A percentile compares a stretch with the other conserved stretches of the same genome.
Evolutionary conservation across 164 flowering plant genomes (phyloP).

Genomic region (Macadamia integrifolia): DNA sequence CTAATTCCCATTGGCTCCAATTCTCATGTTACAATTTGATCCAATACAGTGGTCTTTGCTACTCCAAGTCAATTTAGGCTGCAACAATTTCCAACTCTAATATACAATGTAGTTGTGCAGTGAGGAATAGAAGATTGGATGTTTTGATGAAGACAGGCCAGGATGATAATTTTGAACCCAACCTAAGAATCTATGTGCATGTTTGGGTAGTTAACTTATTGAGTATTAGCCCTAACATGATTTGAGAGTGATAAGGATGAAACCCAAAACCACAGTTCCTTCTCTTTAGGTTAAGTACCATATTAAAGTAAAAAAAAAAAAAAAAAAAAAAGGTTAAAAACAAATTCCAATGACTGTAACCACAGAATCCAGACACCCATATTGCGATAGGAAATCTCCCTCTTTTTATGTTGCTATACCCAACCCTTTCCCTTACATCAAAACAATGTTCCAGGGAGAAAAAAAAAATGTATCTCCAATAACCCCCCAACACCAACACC

Average conservation of each 20-base stretch:
- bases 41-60: no score
- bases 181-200: neutral
- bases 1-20: no score
- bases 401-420: constrained; percentile 36
- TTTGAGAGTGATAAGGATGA: neutral
- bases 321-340: neutral
- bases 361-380: constrained; percentile 15
- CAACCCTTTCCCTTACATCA: constrained; percentile 20
- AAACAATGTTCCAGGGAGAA: neutral
- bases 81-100: no score
- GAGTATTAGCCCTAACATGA: neutral
- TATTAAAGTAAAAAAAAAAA: neutral
- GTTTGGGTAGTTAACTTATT: neutral
- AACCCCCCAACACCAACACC: constrained; percentile 18
- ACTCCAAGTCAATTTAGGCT: no score
- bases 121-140: no score
- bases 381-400: constrained; percentile 24
- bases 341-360: constrained; percentile 9
- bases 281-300: neutral
- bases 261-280: constrained; percentile 8
- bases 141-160: neutral
- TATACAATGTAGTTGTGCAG: no score
- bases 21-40: no score
- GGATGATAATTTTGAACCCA: no score
- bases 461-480: constrained; percentile 20